Evolutionary conservation across 2,329 filamentous ascomycete species (phyloP).

Genomic region (Chrysosphaeria jannelii): DNA sequence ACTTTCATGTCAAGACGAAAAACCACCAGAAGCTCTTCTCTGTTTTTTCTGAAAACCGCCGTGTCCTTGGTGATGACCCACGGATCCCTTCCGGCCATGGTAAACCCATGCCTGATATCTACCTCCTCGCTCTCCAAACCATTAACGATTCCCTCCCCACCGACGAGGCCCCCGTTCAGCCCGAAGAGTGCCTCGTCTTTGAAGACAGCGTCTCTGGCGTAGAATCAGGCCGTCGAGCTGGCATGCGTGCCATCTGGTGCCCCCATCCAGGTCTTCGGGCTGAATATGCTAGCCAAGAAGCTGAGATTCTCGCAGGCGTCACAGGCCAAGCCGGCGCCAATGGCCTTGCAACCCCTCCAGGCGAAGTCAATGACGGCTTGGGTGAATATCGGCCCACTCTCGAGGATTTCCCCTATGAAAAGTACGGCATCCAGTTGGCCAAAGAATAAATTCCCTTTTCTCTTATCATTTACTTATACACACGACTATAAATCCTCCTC

Average conservation of each 20-base stretch:
- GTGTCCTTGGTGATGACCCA: conserved; percentile 60
- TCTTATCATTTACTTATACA: too few relatives aligned
- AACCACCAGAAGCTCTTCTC: conserved; percentile 27
- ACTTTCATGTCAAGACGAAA: conserved; percentile 48
- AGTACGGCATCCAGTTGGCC: conserved; percentile 22
- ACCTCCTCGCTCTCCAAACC: conserved; percentile 53
- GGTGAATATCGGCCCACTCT: conserved; percentile 21
- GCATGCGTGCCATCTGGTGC: conserved; percentile 84
- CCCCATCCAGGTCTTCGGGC: conserved; percentile 53
- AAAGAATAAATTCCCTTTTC: too few relatives aligned
- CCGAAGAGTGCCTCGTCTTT: conserved; percentile 82
- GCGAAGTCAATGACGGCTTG: conserved; percentile 29
- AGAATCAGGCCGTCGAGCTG: conserved; percentile 65
- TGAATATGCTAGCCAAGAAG: conserved; percentile 49
- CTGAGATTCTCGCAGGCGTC: conserved; percentile 53
- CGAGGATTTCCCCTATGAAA: conserved; percentile 24
- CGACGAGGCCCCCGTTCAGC: conserved; percentile 33
- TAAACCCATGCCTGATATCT: conserved; percentile 88
- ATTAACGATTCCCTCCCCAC: conserved; percentile 45
- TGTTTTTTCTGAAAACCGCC: conserved; percentile 36
- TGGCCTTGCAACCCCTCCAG: conserved; percentile 23
- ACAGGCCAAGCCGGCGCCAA: conserved; percentile 33
- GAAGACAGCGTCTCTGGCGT: conserved; percentile 87
- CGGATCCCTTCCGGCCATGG: conserved; percentile 54
- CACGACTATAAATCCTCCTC: conserved; percentile 16